Percentiles rank a stretch among this genome's conserved stretches.
These are phyloP conservation scores for Groenewaldozyma auringiensis DNA, from an alignment of 1,139 yeast species.

Conservation along the genomic window DNA sequence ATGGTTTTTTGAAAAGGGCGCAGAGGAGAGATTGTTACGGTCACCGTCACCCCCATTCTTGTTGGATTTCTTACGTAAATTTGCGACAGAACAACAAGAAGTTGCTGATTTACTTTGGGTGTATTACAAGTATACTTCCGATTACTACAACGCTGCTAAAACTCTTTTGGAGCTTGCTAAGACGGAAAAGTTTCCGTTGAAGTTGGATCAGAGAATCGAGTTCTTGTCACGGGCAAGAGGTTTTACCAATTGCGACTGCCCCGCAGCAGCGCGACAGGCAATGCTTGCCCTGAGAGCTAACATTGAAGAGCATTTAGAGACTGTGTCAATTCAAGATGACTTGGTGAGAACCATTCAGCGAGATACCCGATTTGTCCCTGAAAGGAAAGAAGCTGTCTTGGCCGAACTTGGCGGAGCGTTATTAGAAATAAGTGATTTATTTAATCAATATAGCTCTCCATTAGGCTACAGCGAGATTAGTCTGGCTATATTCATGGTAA, in stretches of 20 bases:
- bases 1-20: slow-evolving; percentile 79
- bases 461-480: slow-evolving; percentile 81
- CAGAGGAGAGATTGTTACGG: slow-evolving; percentile 67
- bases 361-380: slow-evolving; percentile 51
- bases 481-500: slow-evolving; percentile 65
- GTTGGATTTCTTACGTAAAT: slow-evolving; percentile 67
- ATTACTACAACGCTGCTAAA: slow-evolving; percentile 74
- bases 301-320: slow-evolving; percentile 76
- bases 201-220: slow-evolving; percentile 71
- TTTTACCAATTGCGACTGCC: slow-evolving; percentile 78
- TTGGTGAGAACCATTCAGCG: slow-evolving; percentile 49
- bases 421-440: slow-evolving; percentile 66
- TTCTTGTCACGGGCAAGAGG: slow-evolving; percentile 89
- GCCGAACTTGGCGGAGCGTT: slow-evolving; percentile 56
- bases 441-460: slow-evolving; percentile 82
- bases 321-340: slow-evolving; percentile 85
- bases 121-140: slow-evolving; percentile 76
- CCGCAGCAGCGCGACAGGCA: slow-evolving; percentile 63
- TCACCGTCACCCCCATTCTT: slow-evolving; percentile 69
- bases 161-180: slow-evolving; percentile 68
- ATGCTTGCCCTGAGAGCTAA: slow-evolving; percentile 62
- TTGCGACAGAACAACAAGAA: slow-evolving; percentile 56
- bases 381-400: slow-evolving; percentile 39
- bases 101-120: slow-evolving; percentile 84
- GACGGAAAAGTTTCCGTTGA: slow-evolving; percentile 57